Evolutionary conservation across 805 yeast genomes (phyloP).

Genomic region (Ogataea nitratoaversa): DNA sequence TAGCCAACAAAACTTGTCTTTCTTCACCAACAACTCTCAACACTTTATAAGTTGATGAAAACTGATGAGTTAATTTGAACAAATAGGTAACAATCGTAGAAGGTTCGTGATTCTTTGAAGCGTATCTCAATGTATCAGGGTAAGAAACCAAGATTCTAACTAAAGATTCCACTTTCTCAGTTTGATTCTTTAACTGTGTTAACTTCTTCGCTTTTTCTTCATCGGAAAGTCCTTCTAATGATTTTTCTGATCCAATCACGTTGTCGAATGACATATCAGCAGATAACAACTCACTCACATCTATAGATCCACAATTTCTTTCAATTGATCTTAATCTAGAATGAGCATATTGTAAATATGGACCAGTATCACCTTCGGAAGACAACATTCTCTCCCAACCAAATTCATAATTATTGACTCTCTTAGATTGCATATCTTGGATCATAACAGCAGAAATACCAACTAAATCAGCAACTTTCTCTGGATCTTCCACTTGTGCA

Average conservation of each 20-base stretch:
- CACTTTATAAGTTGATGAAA: slow-evolving; percentile 92
- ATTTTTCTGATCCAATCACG: slow-evolving; percentile 27
- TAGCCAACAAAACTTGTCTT: slow-evolving; percentile 78
- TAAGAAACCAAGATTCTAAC: slow-evolving; percentile 80
- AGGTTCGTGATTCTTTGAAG: slow-evolving; percentile 84
- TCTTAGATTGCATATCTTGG: slow-evolving; percentile 97
- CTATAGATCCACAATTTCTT: slow-evolving; percentile 70
- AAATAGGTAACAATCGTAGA: slow-evolving; percentile 90
- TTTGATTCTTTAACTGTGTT: slow-evolving; percentile 24
- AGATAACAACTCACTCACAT: slow-evolving; percentile 23
- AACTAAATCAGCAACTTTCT: slow-evolving; percentile 87
- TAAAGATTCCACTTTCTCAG: slow-evolving; percentile 43
- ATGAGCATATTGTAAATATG: slow-evolving; percentile 97
- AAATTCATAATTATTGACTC: slow-evolving; percentile 93
- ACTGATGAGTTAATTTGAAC: slow-evolving; percentile 88
- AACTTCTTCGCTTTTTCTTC: slow-evolving; percentile 30
- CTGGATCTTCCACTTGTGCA: slow-evolving; percentile 90
- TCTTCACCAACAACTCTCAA: slow-evolving; percentile 97
- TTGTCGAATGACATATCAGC: slow-evolving; percentile 30
- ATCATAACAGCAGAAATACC: slow-evolving; percentile 98
- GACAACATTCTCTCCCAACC: slow-evolving; percentile 98
- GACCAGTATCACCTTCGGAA: slow-evolving; percentile 99
- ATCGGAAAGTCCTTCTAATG: slow-evolving; percentile 22
- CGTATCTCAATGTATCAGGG: slow-evolving; percentile 84
- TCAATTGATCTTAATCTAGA: slow-evolving; percentile 93